Base-by-base conservation (phyloP, 306 rosid genomes). In the Pyrus communis region DNA sequence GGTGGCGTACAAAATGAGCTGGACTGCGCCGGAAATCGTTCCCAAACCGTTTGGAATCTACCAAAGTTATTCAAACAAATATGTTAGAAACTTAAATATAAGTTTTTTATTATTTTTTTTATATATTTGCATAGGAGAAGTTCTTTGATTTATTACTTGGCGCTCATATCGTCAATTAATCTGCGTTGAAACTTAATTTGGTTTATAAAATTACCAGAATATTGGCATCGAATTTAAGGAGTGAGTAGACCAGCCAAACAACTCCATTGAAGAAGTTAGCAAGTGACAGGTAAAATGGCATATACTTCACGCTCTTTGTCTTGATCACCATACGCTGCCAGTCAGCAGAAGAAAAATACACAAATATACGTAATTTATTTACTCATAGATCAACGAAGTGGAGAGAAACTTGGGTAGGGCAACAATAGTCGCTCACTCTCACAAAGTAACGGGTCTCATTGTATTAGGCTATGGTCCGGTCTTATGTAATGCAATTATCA, bases 251-350 rank as follows among this genome's bases (percentile, higher is more conserved):
- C 4, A 76, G 78, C 97, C 98, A 92, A 7, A 88, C 6, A 13
- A 77, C 0, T 45, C 91, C 97, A 67, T 92, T 91, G 76, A 27
- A 43, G 62, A 95, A 87, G 87, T 73, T 88, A 23, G 93, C 75
- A 0, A 95, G 55, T 5, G 99, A 92, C 63, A 92, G 93, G 45
- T 65, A 61, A 73, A 95, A 88, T 0, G 99, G 97, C 97, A 95
- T 95, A 76, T 90, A 92, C 74, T 85, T 90, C n/a, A 95, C 99
- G 17, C 99, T 91, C 88, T 81, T 91, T 7, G 93, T 86, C 78
- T 23, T 79, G 75, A 92, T 78, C 27, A 95, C 99, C 75, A 15
- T 80, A 21, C 75, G 54, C 99, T 95, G 84, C 63, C 66, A 78
- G 66, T 9, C 22, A 63, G 45, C 22, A 63, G 45, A 11, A 51